Evolutionary conservation across 768 basidiomycete species (phyloP).

Genomic region (Boletus reticulatus): DNA sequence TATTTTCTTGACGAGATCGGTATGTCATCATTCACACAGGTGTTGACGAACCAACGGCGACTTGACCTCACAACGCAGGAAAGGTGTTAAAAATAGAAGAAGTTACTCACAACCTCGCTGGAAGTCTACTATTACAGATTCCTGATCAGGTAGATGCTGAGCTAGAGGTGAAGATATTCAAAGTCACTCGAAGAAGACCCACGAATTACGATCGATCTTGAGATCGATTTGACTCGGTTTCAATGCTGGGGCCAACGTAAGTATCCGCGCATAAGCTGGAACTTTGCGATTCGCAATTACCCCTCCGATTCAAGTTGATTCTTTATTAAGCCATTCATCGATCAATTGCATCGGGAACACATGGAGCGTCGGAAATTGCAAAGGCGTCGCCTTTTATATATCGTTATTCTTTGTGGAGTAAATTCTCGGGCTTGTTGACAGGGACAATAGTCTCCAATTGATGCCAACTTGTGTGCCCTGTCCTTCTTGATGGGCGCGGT

Average conservation of each 20-base stretch:
- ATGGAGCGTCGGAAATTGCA: conserved; percentile 1
- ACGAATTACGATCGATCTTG: conserved; percentile 14
- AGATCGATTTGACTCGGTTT: conserved; percentile 8
- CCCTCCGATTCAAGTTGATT: conserved; percentile 6
- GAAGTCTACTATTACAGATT: conserved; percentile 23
- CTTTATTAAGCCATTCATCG: conserved; percentile 1
- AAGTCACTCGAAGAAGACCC: conserved; percentile 28
- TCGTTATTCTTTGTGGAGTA: neutral
- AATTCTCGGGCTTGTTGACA: conserved; percentile 1
- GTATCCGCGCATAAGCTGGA: neutral
- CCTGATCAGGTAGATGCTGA: conserved; percentile 34
- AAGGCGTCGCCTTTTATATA: neutral
- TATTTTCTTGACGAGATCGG: conserved; percentile 41
- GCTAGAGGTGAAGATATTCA: conserved; percentile 45
- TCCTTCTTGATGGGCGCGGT: neutral
- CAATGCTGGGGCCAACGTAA: neutral
- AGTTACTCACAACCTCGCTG: conserved; percentile 15
- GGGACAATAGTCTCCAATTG: neutral
- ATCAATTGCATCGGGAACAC: neutral
- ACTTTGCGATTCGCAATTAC: conserved; percentile 11
- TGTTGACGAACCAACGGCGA: neutral
- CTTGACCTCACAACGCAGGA: conserved; percentile 7
- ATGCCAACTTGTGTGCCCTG: neutral
- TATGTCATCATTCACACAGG: conserved; percentile 11
- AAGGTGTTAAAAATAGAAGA: conserved; percentile 28